Evolutionary conservation across 345 rosid genomes (phyloP).

Genomic region (Salix udensis): DNA sequence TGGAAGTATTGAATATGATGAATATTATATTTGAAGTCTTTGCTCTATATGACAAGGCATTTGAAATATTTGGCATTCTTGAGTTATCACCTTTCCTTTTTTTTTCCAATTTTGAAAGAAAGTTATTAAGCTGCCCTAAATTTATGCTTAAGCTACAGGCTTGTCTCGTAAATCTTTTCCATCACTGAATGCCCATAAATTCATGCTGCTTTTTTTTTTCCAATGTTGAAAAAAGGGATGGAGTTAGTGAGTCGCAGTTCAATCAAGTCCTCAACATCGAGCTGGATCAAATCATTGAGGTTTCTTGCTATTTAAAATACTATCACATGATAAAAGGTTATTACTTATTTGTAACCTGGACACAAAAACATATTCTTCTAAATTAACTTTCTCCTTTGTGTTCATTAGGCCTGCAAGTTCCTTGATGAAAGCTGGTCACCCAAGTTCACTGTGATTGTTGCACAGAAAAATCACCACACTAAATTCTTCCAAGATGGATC

Average conservation of each 20-base stretch:
- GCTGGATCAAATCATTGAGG: constrained; percentile 22
- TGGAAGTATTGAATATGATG: not conserved
- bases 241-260: constrained; percentile 29
- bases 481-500: constrained; percentile 22
- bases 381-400: not conserved
- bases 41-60: not conserved
- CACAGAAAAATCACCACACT: constrained; percentile 23
- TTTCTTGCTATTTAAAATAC: not conserved
- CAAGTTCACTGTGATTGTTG: constrained; percentile 22
- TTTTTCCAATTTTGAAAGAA: not conserved
- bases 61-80: not conserved
- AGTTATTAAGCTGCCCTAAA: not conserved
- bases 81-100: not conserved
- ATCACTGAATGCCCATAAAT: not conserved
- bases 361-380: not conserved
- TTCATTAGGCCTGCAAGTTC: constrained; percentile 16
- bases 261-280: constrained; percentile 28
- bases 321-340: not conserved
- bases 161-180: not conserved
- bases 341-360: not conserved
- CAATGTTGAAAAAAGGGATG: constrained; percentile 16
- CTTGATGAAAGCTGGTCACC: constrained; percentile 24
- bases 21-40: not conserved
- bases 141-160: not conserved
- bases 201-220: not conserved